A percentile compares a stretch with the other conserved stretches of the same genome.
phyloP scores from a whole-genome alignment of 495 filamentous ascomycete species.

The Talaromyces proteolyticus region DNA sequence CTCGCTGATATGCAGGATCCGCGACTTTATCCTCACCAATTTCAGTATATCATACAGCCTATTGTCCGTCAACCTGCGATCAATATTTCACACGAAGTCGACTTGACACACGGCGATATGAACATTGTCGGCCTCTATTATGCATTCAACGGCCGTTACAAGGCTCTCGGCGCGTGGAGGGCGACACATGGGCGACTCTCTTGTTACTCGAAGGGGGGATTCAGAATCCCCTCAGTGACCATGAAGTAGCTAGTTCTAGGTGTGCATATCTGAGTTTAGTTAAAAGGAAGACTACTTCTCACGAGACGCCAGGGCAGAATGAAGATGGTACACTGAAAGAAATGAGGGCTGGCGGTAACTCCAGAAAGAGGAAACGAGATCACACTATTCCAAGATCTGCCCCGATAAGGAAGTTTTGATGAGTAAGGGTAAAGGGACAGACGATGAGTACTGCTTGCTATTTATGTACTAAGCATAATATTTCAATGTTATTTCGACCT shows the following conservation, averaged over 20 bases:
- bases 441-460: no score
- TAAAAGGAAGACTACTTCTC: no score
- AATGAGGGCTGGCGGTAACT: no score
- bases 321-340: no score
- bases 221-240: not conserved
- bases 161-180: slow-evolving; percentile 23
- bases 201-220: not conserved
- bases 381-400: not conserved
- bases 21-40: not conserved
- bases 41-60: slow-evolving; percentile 21
- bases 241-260: not conserved
- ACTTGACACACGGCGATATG: not conserved
- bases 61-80: slow-evolving; percentile 15
- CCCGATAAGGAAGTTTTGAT: not conserved
- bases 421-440: not conserved
- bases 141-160: slow-evolving; percentile 14
- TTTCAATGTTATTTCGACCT: no score
- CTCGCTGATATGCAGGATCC: slow-evolving; percentile 10
- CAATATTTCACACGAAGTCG: slow-evolving; percentile 12
- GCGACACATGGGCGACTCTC: not conserved
- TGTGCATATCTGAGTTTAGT: no score
- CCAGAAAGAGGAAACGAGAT: not conserved
- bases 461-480: no score
- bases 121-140: slow-evolving; percentile 23
- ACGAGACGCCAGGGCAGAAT: no score